Conservation (phyloP, 164 flowering plant genomes). For the Buxus sempervirens region DNA sequence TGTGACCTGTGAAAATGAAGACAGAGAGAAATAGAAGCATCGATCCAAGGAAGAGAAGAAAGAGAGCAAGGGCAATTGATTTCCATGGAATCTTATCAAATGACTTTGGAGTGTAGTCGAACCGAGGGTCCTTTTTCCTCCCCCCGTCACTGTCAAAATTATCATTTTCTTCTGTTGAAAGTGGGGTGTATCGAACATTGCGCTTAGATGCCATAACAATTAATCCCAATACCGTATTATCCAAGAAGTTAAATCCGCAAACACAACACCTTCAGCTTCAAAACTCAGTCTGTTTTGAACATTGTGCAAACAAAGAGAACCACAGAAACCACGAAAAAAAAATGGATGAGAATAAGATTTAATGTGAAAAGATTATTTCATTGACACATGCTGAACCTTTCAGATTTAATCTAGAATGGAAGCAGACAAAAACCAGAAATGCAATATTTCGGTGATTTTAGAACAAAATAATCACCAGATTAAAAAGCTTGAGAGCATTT, state of each 20-base stretch:
- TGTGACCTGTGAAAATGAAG: slow-evolving; percentile 85
- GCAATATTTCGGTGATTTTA: not conserved
- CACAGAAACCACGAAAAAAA: not conserved
- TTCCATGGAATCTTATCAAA: slow-evolving; percentile 79
- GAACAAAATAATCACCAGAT: not conserved
- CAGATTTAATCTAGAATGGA: too few species aligned
- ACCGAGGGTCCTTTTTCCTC: slow-evolving; percentile 55
- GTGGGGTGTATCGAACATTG: slow-evolving; percentile 45
- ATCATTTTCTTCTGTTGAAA: slow-evolving; percentile 44
- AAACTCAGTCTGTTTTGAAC: not conserved
- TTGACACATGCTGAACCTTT: not conserved
- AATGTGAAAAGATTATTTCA: not conserved
- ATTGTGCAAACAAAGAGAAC: not conserved
- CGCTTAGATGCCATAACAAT: slow-evolving; percentile 57
- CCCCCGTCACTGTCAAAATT: slow-evolving; percentile 22
- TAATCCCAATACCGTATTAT: slow-evolving; percentile 5
- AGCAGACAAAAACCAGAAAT: not conserved
- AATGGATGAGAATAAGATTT: not conserved
- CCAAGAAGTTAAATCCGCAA: not conserved
- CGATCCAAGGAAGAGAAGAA: slow-evolving; percentile 63
- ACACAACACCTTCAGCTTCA: slow-evolving; percentile 2
- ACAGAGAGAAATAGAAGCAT: slow-evolving; percentile 63
- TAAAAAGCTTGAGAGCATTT: not conserved
- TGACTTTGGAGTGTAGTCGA: slow-evolving; percentile 65
- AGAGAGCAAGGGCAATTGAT: slow-evolving; percentile 79